Evolutionary conservation across 2,329 filamentous ascomycete species (phyloP), one percentile per base, ranked within the genome.

Genomic region (Scytalidium lignicola): DNA sequence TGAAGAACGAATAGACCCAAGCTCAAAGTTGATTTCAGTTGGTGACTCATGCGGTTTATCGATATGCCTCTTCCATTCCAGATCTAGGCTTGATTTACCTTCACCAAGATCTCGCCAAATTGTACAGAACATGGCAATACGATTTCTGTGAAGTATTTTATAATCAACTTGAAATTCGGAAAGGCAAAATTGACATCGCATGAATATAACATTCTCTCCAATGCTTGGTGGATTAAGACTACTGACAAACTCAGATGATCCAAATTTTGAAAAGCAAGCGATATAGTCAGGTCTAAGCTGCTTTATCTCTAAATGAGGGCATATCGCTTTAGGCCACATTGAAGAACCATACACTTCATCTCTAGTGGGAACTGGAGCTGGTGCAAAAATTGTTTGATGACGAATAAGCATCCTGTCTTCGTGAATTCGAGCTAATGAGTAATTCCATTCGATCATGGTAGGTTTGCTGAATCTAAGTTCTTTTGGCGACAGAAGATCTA

Each of bases 261-360:
- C 43, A 42, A 17, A 42, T 18, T 21, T 50, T 23, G 15, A 53
- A 23, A 53, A 28, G 26, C 26, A 28, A 7, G 7, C 26, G 26
- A 28, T 7, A 28, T 13, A 7, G 7, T 28, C 26, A 28, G 7
- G 13, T 28, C 26, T 13, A 28, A 7, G 26, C 26, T 28, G 26
- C 13, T 13, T 7, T 28, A 28, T 28, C 13, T 7, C 26, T 13
- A 28, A 13, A 28, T 28, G 26, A 28, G 48, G 46, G 19, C 48
- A 51, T 22, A 51, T 46, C 46, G 45, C 41, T 43, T 41, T 49
- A 6, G 10, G 49, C 23, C 26, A 42, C 17, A 19, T 32, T 12
- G 48, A 15, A n/a, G 40, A 50, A 18, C 21, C 20, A 39, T 6
- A 44, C 1, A 5, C 0, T 26, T 21, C 8, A 7, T 7, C 13